Conservation (phyloP, 2,329 filamentous ascomycete genomes). For the Helotiales sp. region DNA sequence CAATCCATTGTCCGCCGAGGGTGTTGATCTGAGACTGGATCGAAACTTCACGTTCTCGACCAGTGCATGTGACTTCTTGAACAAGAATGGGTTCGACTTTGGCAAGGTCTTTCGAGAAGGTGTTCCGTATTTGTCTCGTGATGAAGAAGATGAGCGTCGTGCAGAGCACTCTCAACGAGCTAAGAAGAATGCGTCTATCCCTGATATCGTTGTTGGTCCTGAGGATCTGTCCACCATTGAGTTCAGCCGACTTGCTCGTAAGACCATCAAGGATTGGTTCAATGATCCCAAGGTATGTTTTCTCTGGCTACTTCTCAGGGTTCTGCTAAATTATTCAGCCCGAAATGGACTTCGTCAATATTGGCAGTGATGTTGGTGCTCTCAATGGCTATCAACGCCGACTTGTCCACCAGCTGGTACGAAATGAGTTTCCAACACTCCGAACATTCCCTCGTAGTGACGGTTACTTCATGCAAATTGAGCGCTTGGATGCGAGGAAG, state of each 20-base stretch:
- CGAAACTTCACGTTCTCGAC: slow-evolving; percentile 56
- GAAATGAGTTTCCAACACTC: slow-evolving; percentile 58
- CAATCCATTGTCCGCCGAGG: slow-evolving; percentile 56
- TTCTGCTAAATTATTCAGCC: slow-evolving; percentile 24
- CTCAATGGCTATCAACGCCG: slow-evolving; percentile 66
- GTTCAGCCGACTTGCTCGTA: slow-evolving; percentile 36
- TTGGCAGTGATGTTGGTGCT: slow-evolving; percentile 46
- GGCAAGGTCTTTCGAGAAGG: slow-evolving; percentile 59
- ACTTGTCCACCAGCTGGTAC: slow-evolving; percentile 69
- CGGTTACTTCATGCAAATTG: slow-evolving; percentile 42
- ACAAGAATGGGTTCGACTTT: slow-evolving; percentile 62
- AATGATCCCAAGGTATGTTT: slow-evolving; percentile 30
- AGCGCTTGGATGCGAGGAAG: slow-evolving; percentile 32
- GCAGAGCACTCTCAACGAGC: slow-evolving; percentile 41
- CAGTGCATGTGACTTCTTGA: slow-evolving; percentile 63
- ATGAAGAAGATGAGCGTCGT: slow-evolving; percentile 57
- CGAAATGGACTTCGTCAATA: slow-evolving; percentile 50
- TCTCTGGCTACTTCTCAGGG: neutral
- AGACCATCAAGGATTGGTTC: slow-evolving; percentile 37
- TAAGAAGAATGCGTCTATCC: slow-evolving; percentile 35
- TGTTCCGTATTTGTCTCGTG: slow-evolving; percentile 65
- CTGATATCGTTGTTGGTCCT: slow-evolving; percentile 35
- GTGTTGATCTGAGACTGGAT: slow-evolving; percentile 58
- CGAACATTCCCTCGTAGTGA: slow-evolving; percentile 35
- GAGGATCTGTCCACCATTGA: slow-evolving; percentile 33